These are phyloP conservation scores for Inga laurina DNA, from an alignment of 306 rosid species.

Conservation along the genomic window DNA sequence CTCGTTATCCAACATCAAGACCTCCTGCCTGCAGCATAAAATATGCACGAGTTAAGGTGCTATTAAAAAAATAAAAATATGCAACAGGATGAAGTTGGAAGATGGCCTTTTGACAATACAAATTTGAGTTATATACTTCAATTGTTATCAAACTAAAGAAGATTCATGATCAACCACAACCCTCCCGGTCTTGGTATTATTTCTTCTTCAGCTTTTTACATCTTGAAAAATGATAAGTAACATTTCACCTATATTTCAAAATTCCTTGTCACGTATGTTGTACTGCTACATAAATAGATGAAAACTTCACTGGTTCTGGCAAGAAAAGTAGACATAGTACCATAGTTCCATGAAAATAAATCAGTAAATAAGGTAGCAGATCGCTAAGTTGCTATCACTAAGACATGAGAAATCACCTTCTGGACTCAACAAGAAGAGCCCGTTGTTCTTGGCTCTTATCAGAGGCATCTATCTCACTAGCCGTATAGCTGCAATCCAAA, in stretches of 20 bases:
- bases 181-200: constrained; percentile 13
- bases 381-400: constrained; percentile 8
- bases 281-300: neutral
- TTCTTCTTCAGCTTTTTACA: constrained; percentile 14
- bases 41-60: constrained; percentile 26
- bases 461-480: constrained; percentile 57
- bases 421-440: constrained; percentile 82
- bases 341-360: neutral
- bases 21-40: constrained; percentile 78
- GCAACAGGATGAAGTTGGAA: constrained; percentile 18
- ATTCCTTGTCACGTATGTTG: neutral
- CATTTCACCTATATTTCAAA: constrained; percentile 4
- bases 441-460: constrained; percentile 71
- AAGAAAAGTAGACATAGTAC: neutral
- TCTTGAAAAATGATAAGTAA: neutral
- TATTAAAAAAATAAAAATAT: constrained; percentile 18
- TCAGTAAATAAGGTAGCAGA: neutral
- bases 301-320: neutral
- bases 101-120: constrained; percentile 19
- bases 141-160: constrained; percentile 19
- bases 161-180: neutral
- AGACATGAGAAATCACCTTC: constrained; percentile 57
- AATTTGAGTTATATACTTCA: neutral
- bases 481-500: constrained; percentile 64
- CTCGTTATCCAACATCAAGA: constrained; percentile 81